phyloP scores from a whole-genome alignment of 208 protist genomes.

The Plasmodiophora brassicae region DNA sequence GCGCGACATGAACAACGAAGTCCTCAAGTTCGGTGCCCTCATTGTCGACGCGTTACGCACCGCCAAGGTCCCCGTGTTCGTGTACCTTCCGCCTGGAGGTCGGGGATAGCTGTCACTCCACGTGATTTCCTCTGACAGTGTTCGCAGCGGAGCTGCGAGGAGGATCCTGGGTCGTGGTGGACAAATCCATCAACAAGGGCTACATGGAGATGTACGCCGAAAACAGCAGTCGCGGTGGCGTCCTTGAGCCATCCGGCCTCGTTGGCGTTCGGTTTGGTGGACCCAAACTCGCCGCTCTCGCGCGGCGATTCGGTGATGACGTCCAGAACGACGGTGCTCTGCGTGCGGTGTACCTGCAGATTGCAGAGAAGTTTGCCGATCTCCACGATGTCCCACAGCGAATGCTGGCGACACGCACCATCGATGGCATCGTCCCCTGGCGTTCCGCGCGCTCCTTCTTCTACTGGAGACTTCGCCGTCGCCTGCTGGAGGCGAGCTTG shows the following conservation, averaged over 20 bases:
- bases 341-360: conserved; percentile 75
- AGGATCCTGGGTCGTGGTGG: conserved; percentile 95
- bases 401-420: conserved; percentile 85
- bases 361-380: conserved; percentile 88
- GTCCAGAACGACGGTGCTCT: background rate
- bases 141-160: conserved; percentile 89
- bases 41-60: conserved; percentile 94
- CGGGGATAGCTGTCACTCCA: too few relatives aligned
- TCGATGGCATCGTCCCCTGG: conserved; percentile 80
- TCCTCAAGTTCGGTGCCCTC: conserved; percentile 96
- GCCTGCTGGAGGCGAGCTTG: conserved; percentile 68
- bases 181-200: conserved; percentile 90
- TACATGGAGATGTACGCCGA: conserved; percentile 96
- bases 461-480: conserved; percentile 78
- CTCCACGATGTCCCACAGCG: conserved; percentile 89
- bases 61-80: conserved; percentile 86
- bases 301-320: background rate
- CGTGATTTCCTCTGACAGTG: too few relatives aligned
- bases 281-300: conserved; percentile 65
- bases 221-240: conserved; percentile 75
- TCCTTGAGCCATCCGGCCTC: conserved; percentile 88
- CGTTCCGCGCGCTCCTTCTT: conserved; percentile 76
- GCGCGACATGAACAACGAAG: conserved; percentile 96
- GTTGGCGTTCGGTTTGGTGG: conserved; percentile 87
- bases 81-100: conserved; percentile 92